These are phyloP conservation scores for Prunus kanzakura DNA, from an alignment of 306 rosid species.

Conservation along the genomic window DNA sequence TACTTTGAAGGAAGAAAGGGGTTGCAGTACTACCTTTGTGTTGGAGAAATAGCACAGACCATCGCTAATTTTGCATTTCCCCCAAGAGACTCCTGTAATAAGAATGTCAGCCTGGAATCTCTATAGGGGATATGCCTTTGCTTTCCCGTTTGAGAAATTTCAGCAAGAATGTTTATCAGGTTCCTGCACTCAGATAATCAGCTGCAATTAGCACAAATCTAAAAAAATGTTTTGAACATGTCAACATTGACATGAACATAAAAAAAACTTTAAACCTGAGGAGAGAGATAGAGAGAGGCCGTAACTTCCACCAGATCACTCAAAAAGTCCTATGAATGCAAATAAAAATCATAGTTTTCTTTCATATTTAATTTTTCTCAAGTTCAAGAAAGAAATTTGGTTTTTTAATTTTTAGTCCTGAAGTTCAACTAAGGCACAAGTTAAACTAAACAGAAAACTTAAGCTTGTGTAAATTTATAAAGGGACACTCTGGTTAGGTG, in stretches of 20 bases:
- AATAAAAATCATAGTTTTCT: neutral
- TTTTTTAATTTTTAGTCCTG: too few species aligned
- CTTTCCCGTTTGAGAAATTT: conserved; percentile 96
- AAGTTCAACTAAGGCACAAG: too few species aligned
- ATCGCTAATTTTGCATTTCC: conserved; percentile 99
- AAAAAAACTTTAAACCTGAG: neutral
- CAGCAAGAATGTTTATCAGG: conserved; percentile 97
- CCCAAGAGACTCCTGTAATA: conserved; percentile 96
- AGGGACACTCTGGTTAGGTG: too few species aligned
- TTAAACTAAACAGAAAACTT: too few species aligned
- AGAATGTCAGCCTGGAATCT: conserved; percentile 93
- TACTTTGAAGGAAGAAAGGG: conserved; percentile 11
- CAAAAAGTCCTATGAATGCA: neutral
- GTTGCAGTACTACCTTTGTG: conserved; percentile 61
- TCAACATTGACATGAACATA: neutral
- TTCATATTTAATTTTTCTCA: neutral
- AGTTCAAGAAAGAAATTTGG: too few species aligned
- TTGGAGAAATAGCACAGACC: conserved; percentile 98
- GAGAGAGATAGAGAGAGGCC: neutral
- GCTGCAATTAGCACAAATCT: conserved; percentile 17
- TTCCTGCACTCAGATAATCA: conserved; percentile 62
- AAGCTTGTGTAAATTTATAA: too few species aligned
- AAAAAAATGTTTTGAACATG: neutral
- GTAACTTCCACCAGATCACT: neutral
- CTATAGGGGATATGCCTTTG: conserved; percentile 97